Base-by-base conservation (phyloP, 768 basidiomycete genomes). In the Pulveroboletus sp. region DNA sequence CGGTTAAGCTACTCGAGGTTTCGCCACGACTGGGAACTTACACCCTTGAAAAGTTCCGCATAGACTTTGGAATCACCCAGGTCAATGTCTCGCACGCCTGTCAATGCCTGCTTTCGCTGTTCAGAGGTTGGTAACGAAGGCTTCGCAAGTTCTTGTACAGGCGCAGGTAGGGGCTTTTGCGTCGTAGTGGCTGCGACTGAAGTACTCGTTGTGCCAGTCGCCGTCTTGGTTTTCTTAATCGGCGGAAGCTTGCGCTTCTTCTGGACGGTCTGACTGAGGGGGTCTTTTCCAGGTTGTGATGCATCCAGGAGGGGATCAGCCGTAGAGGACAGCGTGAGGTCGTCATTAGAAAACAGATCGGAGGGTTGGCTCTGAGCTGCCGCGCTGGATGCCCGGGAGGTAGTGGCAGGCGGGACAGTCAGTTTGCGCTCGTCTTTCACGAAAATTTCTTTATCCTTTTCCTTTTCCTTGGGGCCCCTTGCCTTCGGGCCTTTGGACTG, bases 151-250 rank as follows among this genome's bases (percentile, higher is more conserved):
- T 67, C 55, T 50, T 66, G 60, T 31, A 33, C 49, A 2, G 46
- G 35, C 4, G 49, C 17, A 0, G 52, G 53, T 7, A 49, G 43
- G n/a, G 57, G 43, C 21, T 65, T 69, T 30, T 63, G 64, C 17
- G 66, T 30, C 5, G 59, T 55, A 1, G 66, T 49, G 14, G 67
- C 46, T 2, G 69, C 53, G 1, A 62, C 58, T 0, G 64, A 38
- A n/a, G 63, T 56, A 5, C 57, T 50, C 3, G 62, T 57, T 14
- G 63, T 52, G 10, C 60, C 42, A 0, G 40, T 17, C 8, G 64
- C 43, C n/a, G 62, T 57, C 64, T 84, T 83, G 65, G 73, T 80
- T 69, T 85, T 84, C 71, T 78, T 84, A 53, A 86, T 86, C n/a
- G 77, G 69, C 0, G 84, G 82, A 18, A 83, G 71, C 61, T 85